Evolutionary conservation across 2,329 filamentous ascomycete species (phyloP), one percentile per base, ranked within the genome.

Genomic region (Clathrospora elynae): DNA sequence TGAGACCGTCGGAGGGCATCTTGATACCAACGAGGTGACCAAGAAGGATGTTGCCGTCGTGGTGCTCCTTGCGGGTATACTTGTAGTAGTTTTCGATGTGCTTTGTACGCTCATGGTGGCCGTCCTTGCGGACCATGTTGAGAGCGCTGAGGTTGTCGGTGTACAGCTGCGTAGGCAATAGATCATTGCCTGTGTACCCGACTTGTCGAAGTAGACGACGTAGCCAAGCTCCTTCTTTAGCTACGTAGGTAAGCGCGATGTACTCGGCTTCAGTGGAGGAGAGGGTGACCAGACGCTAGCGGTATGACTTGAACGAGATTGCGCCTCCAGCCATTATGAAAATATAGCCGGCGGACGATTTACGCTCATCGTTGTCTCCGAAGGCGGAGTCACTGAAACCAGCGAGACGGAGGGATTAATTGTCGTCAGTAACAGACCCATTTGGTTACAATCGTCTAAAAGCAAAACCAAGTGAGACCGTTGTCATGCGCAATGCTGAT

Each of bases 351-450:
- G 32, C 32, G 17, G 32, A 22, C 4, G 20, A 34, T 13, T 34
- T 34, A n/a, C 32, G 32, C 11, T 34, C 18, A 22, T 6, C 17
- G 14, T 24, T 22, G 32, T 34, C 32, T 6, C 18, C 56, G 31
- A 26, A 62, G 35, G 60, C 34, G 3, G 49, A 28, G 25, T 64
- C 53, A 0, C 32, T 44, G 17, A 46, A 63, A 4, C 58, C 53
- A 22, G 18, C 33, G 1, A 58, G 29, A 13, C 29, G n/a, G n/a
- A n/a, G n/a, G n/a, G n/a, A n/a, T n/a, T n/a, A n/a, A n/a, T n/a
- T n/a, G n/a, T n/a, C n/a, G n/a, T n/a, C n/a, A n/a, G n/a, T n/a
- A n/a, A n/a, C n/a, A n/a, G n/a, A n/a, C n/a, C n/a, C n/a, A n/a
- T n/a, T n/a, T n/a, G n/a, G n/a, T n/a, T n/a, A n/a, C n/a, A n/a